Evolutionary conservation across 805 yeast genomes (phyloP).

Genomic region (Metschnikowia chrysomelidarum): DNA sequence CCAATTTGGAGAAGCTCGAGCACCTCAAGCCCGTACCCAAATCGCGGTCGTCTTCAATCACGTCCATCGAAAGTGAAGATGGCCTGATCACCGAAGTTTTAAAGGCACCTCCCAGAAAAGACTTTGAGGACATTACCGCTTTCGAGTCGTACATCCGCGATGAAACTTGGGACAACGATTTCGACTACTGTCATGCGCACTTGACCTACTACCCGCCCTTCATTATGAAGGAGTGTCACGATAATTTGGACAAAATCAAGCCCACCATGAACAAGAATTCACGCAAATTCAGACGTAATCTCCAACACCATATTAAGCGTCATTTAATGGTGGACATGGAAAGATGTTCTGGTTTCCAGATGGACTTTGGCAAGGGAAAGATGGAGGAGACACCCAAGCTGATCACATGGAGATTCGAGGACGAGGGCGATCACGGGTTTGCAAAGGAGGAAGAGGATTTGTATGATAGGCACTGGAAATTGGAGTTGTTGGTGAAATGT

Average conservation of each 20-base stretch:
- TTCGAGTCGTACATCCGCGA: slow-evolving; percentile 66
- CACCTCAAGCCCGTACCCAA: slow-evolving; percentile 41
- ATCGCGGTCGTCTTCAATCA: slow-evolving; percentile 36
- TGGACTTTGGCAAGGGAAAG: slow-evolving; percentile 48
- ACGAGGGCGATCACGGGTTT: slow-evolving; percentile 56
- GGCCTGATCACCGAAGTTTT: slow-evolving; percentile 25
- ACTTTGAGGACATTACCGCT: slow-evolving; percentile 60
- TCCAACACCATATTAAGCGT: slow-evolving; percentile 72
- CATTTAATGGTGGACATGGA: slow-evolving; percentile 68
- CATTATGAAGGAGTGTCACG: slow-evolving; percentile 61
- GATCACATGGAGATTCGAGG: slow-evolving; percentile 63
- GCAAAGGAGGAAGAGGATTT: slow-evolving; percentile 43
- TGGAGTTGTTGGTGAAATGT: slow-evolving; percentile 61
- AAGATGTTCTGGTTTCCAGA: slow-evolving; percentile 55
- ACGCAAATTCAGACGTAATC: slow-evolving; percentile 67
- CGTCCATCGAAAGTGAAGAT: slow-evolving; percentile 37
- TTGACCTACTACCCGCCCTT: slow-evolving; percentile 73
- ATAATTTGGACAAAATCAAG: slow-evolving; percentile 68
- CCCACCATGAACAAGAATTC: slow-evolving; percentile 71
- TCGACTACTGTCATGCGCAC: slow-evolving; percentile 65
- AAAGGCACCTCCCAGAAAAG: slow-evolving; percentile 41
- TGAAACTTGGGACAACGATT: slow-evolving; percentile 76
- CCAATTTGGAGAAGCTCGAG: slow-evolving; percentile 36
- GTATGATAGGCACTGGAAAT: slow-evolving; percentile 58
- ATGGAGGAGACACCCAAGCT: slow-evolving; percentile 51